Evolutionary conservation across 2,329 filamentous ascomycete genomes (phyloP).

Genomic region (Ophiostoma sp.): DNA sequence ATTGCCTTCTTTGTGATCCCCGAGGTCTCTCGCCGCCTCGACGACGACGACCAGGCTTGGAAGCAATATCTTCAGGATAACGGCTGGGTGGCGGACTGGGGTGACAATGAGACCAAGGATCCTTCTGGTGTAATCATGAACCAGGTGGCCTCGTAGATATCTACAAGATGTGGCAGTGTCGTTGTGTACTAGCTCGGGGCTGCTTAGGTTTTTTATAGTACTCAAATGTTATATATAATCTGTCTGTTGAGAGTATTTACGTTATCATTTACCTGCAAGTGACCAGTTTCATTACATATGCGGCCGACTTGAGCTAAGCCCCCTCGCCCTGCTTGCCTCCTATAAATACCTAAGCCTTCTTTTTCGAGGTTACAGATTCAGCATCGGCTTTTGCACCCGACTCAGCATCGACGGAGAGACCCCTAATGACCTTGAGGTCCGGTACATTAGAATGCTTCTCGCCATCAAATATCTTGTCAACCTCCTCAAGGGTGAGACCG

Average conservation of each 20-base stretch:
- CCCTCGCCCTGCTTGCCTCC: too few species aligned
- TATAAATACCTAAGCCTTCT: neutral
- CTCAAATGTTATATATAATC: neutral
- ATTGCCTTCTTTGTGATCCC: conserved; percentile 11
- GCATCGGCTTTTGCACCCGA: neutral
- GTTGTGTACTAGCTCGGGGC: neutral
- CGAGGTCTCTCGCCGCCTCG: conserved; percentile 9
- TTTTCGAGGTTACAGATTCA: neutral
- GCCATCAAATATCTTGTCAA: conserved; percentile 49
- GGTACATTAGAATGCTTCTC: conserved; percentile 10
- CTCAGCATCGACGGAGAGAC: neutral
- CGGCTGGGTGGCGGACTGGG: conserved; percentile 11
- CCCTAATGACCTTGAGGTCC: conserved; percentile 3
- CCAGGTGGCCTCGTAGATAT: conserved; percentile 1
- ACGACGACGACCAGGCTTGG: conserved; percentile 13
- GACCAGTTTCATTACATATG: too few species aligned
- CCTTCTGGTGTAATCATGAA: conserved; percentile 2
- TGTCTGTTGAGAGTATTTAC: neutral
- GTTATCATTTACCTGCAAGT: too few species aligned
- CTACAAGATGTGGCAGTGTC: too few species aligned
- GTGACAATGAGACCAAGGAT: conserved; percentile 12
- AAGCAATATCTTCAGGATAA: conserved; percentile 15
- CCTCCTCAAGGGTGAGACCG: conserved; percentile 22
- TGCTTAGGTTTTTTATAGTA: too few species aligned
- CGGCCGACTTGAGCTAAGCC: too few species aligned